Base-by-base conservation (phyloP, 106 monocot genomes). In the Cymbidium sinense region DNA sequence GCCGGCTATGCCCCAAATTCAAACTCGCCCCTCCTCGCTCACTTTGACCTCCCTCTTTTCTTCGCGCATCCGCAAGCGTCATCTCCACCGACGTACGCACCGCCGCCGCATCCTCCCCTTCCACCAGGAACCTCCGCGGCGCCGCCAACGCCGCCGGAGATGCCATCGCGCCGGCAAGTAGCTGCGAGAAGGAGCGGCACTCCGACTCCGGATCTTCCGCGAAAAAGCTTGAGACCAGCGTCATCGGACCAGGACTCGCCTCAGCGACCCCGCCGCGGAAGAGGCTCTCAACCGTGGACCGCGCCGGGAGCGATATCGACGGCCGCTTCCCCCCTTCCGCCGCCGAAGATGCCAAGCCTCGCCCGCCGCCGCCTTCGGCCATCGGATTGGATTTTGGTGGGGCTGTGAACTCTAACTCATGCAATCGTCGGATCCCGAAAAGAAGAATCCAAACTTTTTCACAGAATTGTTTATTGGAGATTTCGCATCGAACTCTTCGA, bases 241-340 rank as follows among this genome's bases (percentile, higher is more conserved):
- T 83, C 86, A 83, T 83, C 12, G 86, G 86, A 23, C 86, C 86
- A 8, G 86, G 86, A 73, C 86, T 86, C 27, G 44, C 80, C 73
- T 81, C 85, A 61, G 50, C 55, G 13, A 72, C 64, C 6, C 79
- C 79, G 34, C 76, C 77, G 17, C 82, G 67, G 80, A 86, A 83
- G 51, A 83, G 65, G 77, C 73, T 73, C 75, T 86, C 86, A 55
- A 67, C 43, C 43, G 73, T 41, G 52, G 80, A 72, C 23, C 83
- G 65, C 33, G 83, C 80, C 1, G 86, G 86, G 17, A 86, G 80
- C 25, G 77, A 34, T 2, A 86, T 77, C 13, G 81, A 80, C 11
- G 84, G 76, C 65, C 70, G 70, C 18, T 55, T 54, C 73, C 3
- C n/a, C n/a, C n/a, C n/a, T n/a, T 28, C 55, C 15, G 35, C 51